Evolutionary conservation across 2,329 filamentous ascomycete genomes (phyloP), one percentile per base, ranked within the genome.

Genomic region (Hypoxylon sp.): DNA sequence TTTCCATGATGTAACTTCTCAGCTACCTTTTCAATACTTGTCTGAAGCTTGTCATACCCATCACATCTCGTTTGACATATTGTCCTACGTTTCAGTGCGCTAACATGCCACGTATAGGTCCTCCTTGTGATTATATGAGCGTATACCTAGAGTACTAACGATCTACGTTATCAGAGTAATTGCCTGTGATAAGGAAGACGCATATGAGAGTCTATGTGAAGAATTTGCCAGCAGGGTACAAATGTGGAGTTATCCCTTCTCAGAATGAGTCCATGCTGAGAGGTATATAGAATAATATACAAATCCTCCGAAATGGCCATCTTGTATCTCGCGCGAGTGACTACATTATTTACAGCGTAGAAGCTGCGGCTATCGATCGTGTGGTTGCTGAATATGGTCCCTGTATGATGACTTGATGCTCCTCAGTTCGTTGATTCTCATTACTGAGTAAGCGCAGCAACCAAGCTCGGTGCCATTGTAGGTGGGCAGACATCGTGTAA

Each of bases 401-500:
- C 74, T 97, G 94, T 97, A 93, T 84, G 90, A 80, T 56, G 62
- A 58, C 63, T 61, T 37, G 53, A 48, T 48, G 47, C 30, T 48
- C 30, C 34, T 68, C 76, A 46, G 61, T 50, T 57, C 32, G 54
- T 32, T 39, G 19, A 48, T 19, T 16, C 48, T 37, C 41, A 16
- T 37, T 34, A 30, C 63, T 61, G 61, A 61, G 37, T 53, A 30
- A 39, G 5, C 69, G 66, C 76, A 97, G 94, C 96, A 71, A 99
- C 96, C 62, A 98, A 97, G 78, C 87, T 96, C 75, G 91, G 92
- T 69, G 96, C 96, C 70, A 96, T 99, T 68, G 96, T 99, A 21
- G 96, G 96, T 64, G 96, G 96, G 7, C 96, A 99, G 79, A 99
- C 96, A 0, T 98, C 96, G 0, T 99, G 96, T 85, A 99, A 99